Evolutionary conservation across 306 rosid genomes (phyloP), one percentile per base, ranked within the genome.

Genomic region (Spatholobus suberectus): DNA sequence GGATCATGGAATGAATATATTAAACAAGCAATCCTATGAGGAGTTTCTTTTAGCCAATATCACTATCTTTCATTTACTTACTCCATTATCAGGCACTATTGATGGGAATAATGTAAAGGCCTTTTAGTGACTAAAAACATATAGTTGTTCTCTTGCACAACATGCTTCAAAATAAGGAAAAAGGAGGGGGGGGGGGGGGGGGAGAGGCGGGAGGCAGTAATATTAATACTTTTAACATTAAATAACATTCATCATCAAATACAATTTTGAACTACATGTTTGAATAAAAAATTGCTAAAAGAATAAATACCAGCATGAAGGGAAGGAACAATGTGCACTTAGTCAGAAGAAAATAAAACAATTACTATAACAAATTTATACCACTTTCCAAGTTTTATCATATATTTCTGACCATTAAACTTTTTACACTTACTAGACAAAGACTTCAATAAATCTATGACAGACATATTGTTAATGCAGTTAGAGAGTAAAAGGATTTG

Each of bases 351-450:
- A 61, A 61, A 52, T 49, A 62, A 29, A 43, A 29, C 24, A 44
- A 23, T 27, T 51, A 49, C 54, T 76, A 5, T 8, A 40, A 26
- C 29, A 74, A 17, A 41, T 46, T 15, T 32, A 38, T 54, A 38
- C 27, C 12, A 43, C 18, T 13, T 35, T 70, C 67, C 81, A 79
- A 32, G 79, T 47, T 35, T 34, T 73, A 46, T 41, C 71, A 78
- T 62, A 46, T 13, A 86, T 55, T 84, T 81, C 91, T 87, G 83
- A 92, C 94, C 93, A n/a, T n/a, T n/a, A n/a, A n/a, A n/a, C n/a
- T n/a, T n/a, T n/a, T n/a, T n/a, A n/a, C n/a, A n/a, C n/a, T n/a
- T n/a, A n/a, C n/a, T n/a, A n/a, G n/a, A n/a, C n/a, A n/a, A n/a
- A n/a, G n/a, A n/a, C n/a, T n/a, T n/a, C n/a, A n/a, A n/a, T n/a